phyloP scores from a whole-genome alignment of 2,329 filamentous ascomycete species.

The Tolypocladium inflatum region DNA sequence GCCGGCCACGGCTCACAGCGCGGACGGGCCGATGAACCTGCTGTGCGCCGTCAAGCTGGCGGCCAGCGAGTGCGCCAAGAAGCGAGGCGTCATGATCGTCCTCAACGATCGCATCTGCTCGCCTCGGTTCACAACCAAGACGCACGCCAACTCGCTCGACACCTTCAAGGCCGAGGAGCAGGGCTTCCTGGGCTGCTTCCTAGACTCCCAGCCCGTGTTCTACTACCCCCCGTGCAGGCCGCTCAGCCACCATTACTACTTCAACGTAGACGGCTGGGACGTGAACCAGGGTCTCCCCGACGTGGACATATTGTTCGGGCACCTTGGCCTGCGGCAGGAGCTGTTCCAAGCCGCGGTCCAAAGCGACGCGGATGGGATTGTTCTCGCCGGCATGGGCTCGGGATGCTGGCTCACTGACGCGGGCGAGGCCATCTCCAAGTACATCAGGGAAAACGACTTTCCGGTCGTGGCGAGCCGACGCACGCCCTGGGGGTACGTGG shows the following conservation, averaged over 20 bases:
- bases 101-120: conserved; percentile 51
- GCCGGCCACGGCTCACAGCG: conserved; percentile 50
- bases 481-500: conserved; percentile 43
- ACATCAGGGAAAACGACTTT: conserved; percentile 31
- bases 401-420: conserved; percentile 36
- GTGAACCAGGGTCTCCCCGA: conserved; percentile 31
- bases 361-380: conserved; percentile 42
- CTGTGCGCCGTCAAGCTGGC: conserved; percentile 51
- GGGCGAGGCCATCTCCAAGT: conserved; percentile 26
- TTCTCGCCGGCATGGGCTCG: conserved; percentile 45
- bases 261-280: conserved; percentile 21
- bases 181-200: conserved; percentile 47
- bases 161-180: conserved; percentile 50
- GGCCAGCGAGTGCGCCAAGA: conserved; percentile 28
- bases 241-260: conserved; percentile 31
- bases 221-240: conserved; percentile 45
- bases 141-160: conserved; percentile 52
- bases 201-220: conserved; percentile 49
- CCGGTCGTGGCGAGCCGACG: conserved; percentile 42
- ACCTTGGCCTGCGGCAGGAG: conserved; percentile 40
- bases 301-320: conserved; percentile 46
- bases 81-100: conserved; percentile 49
- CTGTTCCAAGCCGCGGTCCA: conserved; percentile 38
- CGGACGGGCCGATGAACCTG: conserved; percentile 54
- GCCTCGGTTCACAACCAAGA: conserved; percentile 51